Percentiles rank a stretch among this genome's conserved stretches.
Conservation (phyloP, 1,284 basidiomycete genomes). For the Cutaneotrichosporon sp. region DNA sequence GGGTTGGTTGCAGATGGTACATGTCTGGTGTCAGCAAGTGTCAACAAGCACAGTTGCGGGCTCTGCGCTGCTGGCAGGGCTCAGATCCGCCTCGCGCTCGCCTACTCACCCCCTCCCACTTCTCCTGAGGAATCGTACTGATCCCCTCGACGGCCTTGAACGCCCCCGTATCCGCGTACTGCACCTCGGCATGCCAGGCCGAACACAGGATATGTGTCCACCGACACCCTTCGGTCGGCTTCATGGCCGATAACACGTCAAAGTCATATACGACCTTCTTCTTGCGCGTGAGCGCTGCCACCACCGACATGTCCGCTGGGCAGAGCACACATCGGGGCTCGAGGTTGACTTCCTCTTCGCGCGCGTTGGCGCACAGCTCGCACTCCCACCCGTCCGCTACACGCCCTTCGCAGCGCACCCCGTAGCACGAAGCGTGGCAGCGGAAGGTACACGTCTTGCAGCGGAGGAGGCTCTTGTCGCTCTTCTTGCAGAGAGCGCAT, state of each 20-base stretch:
- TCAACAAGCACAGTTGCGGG: neutral
- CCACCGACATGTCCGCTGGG: slow-evolving; percentile 35
- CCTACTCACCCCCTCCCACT: slow-evolving; percentile 42
- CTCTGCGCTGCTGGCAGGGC: neutral
- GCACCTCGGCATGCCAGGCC: slow-evolving; percentile 78
- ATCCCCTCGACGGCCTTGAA: slow-evolving; percentile 84
- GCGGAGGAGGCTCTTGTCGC: slow-evolving; percentile 71
- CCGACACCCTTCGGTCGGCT: slow-evolving; percentile 89
- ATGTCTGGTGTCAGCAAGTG: slow-evolving; percentile 27
- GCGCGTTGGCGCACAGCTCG: slow-evolving; percentile 78
- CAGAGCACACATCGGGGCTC: slow-evolving; percentile 53
- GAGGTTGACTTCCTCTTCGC: slow-evolving; percentile 70
- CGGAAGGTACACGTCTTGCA: slow-evolving; percentile 75
- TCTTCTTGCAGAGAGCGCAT: slow-evolving; percentile 68
- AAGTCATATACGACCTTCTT: slow-evolving; percentile 58
- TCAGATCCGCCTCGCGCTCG: slow-evolving; percentile 14
- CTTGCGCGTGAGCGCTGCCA: slow-evolving; percentile 33
- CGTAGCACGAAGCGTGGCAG: slow-evolving; percentile 72
- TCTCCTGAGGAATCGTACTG: slow-evolving; percentile 62
- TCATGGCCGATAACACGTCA: slow-evolving; percentile 76
- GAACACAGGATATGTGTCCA: slow-evolving; percentile 91
- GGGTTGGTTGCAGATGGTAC: slow-evolving; percentile 61
- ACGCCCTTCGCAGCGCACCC: slow-evolving; percentile 60
- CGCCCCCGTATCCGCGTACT: slow-evolving; percentile 69
- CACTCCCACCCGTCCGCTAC: slow-evolving; percentile 73